A percentile compares a stretch with the other conserved stretches of the same genome.
Conservation (phyloP, 2,329 filamentous ascomycete genomes). For the Aspergillus intermedius region DNA sequence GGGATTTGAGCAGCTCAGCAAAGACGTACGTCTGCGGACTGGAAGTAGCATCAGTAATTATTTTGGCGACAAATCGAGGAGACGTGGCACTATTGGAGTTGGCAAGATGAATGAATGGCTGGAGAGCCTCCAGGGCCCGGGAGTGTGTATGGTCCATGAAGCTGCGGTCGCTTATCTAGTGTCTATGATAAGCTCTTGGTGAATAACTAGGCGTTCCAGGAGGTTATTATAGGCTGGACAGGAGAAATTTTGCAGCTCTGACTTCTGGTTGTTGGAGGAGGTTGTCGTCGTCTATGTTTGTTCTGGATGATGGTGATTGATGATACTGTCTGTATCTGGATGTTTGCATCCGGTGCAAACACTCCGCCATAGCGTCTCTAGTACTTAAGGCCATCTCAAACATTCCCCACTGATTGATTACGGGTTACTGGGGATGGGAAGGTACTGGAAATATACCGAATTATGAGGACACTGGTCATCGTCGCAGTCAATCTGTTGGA, state of each 20-base stretch:
- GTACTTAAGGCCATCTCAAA: too few relatives aligned
- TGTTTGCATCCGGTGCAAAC: slow-evolving; percentile 20
- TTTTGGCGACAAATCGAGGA: slow-evolving; percentile 74
- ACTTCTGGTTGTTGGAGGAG: neutral
- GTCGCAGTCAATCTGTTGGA: too few relatives aligned
- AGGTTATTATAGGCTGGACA: too few relatives aligned
- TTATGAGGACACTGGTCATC: too few relatives aligned
- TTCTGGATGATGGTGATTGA: slow-evolving; percentile 1
- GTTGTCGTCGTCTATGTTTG: neutral
- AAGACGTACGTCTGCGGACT: slow-evolving; percentile 87
- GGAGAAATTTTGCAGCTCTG: too few relatives aligned
- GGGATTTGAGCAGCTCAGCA: slow-evolving; percentile 77
- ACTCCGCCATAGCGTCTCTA: slow-evolving; percentile 1
- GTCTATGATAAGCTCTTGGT: neutral
- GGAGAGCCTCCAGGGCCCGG: slow-evolving; percentile 52
- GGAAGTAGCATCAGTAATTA: slow-evolving; percentile 83
- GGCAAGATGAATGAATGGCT: slow-evolving; percentile 86
- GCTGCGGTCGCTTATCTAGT: neutral
- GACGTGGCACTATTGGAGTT: slow-evolving; percentile 68
- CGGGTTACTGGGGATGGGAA: too few relatives aligned
- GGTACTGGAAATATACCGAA: too few relatives aligned
- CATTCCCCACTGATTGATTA: too few relatives aligned
- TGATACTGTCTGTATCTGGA: slow-evolving; percentile 2
- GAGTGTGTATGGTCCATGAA: slow-evolving; percentile 44
- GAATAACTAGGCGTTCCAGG: neutral